Percentiles rank a stretch among this genome's conserved stretches.
Conservation (phyloP, 1,284 basidiomycete genomes). For the Pulchroboletus neoregius region DNA sequence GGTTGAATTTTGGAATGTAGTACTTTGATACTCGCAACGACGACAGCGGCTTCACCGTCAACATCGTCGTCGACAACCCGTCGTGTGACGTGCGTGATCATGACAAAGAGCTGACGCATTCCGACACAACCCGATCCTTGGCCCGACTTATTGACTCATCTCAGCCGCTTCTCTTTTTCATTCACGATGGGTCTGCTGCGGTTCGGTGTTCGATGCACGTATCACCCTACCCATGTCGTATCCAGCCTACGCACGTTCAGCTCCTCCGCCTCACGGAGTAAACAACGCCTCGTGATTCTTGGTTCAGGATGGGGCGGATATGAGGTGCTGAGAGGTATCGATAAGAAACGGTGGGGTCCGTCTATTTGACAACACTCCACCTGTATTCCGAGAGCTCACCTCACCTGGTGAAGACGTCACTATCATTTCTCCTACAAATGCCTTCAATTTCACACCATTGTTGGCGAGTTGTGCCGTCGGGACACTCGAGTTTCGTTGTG, state of each 20-base stretch:
- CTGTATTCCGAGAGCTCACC: constrained; percentile 12
- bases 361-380: constrained; percentile 9
- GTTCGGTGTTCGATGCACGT: constrained; percentile 2
- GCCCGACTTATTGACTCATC: too few species aligned
- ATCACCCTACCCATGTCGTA: neutral
- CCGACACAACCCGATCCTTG: constrained; percentile 19
- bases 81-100: too few species aligned
- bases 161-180: neutral
- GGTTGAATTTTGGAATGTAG: neutral
- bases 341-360: constrained; percentile 66
- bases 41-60: too few species aligned
- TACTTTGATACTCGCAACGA: constrained; percentile 1
- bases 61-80: neutral
- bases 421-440: constrained; percentile 68
- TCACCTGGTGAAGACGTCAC: constrained; percentile 51
- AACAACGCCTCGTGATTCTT: constrained; percentile 72
- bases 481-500: constrained; percentile 77
- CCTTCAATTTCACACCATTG: constrained; percentile 84
- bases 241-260: constrained; percentile 34
- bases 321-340: constrained; percentile 59
- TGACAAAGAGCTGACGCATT: constrained; percentile 1
- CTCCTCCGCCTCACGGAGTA: constrained; percentile 36
- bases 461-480: constrained; percentile 77
- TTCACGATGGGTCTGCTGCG: constrained; percentile 22
- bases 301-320: constrained; percentile 88